These are phyloP conservation scores for Schoenoplectus tabernaemontani DNA, from an alignment of 202 grass and related monocot species.

Conservation along the genomic window DNA sequence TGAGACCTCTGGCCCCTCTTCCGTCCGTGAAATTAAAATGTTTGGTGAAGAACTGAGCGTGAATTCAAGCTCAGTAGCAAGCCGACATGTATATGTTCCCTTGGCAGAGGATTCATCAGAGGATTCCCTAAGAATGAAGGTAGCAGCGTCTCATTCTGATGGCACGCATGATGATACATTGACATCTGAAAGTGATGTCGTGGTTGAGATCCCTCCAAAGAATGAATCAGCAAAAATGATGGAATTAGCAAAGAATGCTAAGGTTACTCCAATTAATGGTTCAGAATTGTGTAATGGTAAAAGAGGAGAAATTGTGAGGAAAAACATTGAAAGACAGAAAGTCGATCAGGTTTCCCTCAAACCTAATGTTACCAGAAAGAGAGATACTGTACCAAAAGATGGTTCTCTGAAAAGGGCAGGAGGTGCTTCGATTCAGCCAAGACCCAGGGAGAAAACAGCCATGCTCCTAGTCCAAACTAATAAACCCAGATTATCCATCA, in stretches of 20 bases:
- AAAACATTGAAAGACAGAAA: constrained; percentile 15
- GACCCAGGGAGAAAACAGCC: constrained; percentile 29
- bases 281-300: not conserved
- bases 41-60: not conserved
- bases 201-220: not conserved
- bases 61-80: not conserved
- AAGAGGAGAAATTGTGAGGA: constrained; percentile 15
- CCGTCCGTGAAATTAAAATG: not conserved
- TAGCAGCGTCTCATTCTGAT: constrained; percentile 32
- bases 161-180: not conserved
- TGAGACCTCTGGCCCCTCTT: constrained; percentile 21
- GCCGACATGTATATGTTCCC: not conserved
- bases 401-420: constrained; percentile 14
- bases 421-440: constrained; percentile 24
- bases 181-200: not conserved
- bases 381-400: not conserved
- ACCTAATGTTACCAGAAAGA: constrained; percentile 21
- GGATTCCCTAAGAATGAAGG: constrained; percentile 49
- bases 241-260: not conserved
- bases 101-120: constrained; percentile 23
- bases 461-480: constrained; percentile 1
- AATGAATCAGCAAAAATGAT: constrained; percentile 7
- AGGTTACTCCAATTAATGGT: not conserved
- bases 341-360: constrained; percentile 11
- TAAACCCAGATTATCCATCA: not conserved